A percentile compares a stretch with the other conserved stretches of the same genome.
These are phyloP conservation scores for Phytopythium sindhum DNA, from an alignment of 352 stramenopile species.

Conservation along the genomic window DNA sequence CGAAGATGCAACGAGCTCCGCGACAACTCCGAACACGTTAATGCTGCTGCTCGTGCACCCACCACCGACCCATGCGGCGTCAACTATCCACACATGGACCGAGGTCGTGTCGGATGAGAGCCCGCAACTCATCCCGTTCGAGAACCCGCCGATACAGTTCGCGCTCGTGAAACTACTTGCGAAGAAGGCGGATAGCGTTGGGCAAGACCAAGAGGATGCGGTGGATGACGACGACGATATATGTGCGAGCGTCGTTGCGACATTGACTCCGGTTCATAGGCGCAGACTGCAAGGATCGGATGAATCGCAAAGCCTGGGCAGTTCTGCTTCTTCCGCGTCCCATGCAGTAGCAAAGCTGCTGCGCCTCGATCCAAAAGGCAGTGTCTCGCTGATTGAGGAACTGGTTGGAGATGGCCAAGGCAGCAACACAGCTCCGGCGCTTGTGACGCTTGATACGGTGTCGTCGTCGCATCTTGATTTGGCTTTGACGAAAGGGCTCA, in stretches of 20 bases:
- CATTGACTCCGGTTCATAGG: conserved; percentile 29
- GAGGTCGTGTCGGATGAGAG: not conserved
- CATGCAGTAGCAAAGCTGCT: conserved; percentile 21
- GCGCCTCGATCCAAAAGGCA: conserved; percentile 40
- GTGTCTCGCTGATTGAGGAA: conserved; percentile 49
- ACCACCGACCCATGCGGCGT: conserved; percentile 16
- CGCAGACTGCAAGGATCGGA: conserved; percentile 2
- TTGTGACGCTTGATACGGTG: conserved; percentile 35
- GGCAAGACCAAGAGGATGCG: not conserved
- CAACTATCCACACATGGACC: conserved; percentile 24
- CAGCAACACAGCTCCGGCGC: conserved; percentile 8
- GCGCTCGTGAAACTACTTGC: conserved; percentile 17
- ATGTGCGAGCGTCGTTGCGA: conserved; percentile 27
- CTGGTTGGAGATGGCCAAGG: conserved; percentile 1
- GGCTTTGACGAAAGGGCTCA: not conserved
- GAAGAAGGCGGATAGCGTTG: not conserved
- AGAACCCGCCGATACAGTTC: conserved; percentile 40
- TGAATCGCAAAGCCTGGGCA: conserved; percentile 13
- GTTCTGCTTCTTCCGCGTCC: conserved; percentile 2
- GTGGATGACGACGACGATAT: not conserved
- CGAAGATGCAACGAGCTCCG: conserved; percentile 28
- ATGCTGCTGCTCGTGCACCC: conserved; percentile 47
- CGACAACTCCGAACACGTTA: conserved; percentile 7
- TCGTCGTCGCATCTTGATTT: conserved; percentile 32
- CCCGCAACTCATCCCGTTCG: conserved; percentile 24